These are phyloP conservation scores for Hordeum marinum DNA, from an alignment of 176 grass and related monocot genomes.

Conservation along the genomic window DNA sequence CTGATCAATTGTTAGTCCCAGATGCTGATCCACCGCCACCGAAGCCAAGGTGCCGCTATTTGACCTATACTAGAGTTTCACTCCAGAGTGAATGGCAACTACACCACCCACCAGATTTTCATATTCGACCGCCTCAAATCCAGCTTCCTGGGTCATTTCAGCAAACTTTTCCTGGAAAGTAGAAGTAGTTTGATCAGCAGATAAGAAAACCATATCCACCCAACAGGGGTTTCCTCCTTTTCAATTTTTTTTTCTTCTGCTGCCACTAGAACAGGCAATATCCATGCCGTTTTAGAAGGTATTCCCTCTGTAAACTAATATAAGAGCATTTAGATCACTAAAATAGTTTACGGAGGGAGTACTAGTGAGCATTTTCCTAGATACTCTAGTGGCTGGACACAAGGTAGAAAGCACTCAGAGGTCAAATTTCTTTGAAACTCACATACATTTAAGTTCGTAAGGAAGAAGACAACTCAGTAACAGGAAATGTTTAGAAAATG, in stretches of 20 bases:
- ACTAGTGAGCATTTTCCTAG: neutral
- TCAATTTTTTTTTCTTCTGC: too few relatives aligned
- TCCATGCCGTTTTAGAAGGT: neutral
- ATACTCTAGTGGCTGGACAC: neutral
- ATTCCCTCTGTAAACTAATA: too few relatives aligned
- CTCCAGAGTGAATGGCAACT: constrained; percentile 81
- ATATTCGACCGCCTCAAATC: constrained; percentile 79
- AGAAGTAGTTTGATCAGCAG: constrained; percentile 5
- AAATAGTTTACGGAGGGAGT: too few relatives aligned
- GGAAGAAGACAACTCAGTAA: too few relatives aligned
- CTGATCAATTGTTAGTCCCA: neutral
- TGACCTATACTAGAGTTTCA: constrained; percentile 48
- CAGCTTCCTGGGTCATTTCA: constrained; percentile 79
- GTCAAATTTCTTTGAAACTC: neutral
- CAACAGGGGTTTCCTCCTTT: too few relatives aligned
- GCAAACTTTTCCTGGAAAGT: constrained; percentile 65
- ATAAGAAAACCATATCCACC: too few relatives aligned
- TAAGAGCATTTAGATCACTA: too few relatives aligned
- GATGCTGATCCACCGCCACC: neutral
- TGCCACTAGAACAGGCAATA: neutral
- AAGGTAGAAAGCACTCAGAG: neutral
- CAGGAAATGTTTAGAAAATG: neutral
- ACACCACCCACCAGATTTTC: constrained; percentile 92
- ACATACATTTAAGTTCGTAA: neutral
- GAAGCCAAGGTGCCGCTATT: neutral